Evolutionary conservation across 345 rosid species (phyloP).

Genomic region (Jatropha curcas): DNA sequence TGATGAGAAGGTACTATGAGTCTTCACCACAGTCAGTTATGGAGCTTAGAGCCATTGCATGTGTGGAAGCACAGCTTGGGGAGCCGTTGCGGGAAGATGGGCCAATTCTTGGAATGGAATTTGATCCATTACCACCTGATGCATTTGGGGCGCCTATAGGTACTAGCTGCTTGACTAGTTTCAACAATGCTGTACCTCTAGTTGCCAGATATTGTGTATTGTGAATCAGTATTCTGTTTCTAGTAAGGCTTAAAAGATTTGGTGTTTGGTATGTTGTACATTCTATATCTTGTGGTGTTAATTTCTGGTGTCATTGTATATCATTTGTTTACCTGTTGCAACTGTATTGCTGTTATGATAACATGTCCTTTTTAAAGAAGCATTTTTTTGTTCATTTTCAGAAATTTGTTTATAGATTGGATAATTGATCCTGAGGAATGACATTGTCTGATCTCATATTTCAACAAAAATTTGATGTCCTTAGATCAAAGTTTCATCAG

Average conservation of each 20-base stretch:
- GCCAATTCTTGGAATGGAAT: conserved; percentile 93
- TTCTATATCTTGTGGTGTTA: background rate
- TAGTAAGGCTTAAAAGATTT: too few relatives aligned
- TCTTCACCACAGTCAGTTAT: conserved; percentile 61
- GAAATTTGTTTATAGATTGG: background rate
- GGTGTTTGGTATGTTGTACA: background rate
- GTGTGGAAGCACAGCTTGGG: conserved; percentile 95
- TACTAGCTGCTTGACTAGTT: conserved; percentile 27
- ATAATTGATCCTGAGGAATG: background rate
- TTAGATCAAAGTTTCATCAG: background rate
- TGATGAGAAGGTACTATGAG: conserved; percentile 54
- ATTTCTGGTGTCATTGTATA: background rate
- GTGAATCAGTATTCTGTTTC: background rate
- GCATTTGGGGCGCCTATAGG: conserved; percentile 90
- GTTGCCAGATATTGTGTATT: background rate
- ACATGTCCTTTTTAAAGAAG: background rate
- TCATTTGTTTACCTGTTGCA: background rate
- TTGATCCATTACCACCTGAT: conserved; percentile 96
- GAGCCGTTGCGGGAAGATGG: conserved; percentile 97
- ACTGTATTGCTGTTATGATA: background rate
- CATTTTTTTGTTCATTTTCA: background rate
- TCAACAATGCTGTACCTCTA: background rate
- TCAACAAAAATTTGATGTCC: background rate
- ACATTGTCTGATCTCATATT: background rate
- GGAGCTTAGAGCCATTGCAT: conserved; percentile 87